phyloP scores from a whole-genome alignment of 2,329 filamentous ascomycete species.

The Pseudogymnoascus verrucosus region DNA sequence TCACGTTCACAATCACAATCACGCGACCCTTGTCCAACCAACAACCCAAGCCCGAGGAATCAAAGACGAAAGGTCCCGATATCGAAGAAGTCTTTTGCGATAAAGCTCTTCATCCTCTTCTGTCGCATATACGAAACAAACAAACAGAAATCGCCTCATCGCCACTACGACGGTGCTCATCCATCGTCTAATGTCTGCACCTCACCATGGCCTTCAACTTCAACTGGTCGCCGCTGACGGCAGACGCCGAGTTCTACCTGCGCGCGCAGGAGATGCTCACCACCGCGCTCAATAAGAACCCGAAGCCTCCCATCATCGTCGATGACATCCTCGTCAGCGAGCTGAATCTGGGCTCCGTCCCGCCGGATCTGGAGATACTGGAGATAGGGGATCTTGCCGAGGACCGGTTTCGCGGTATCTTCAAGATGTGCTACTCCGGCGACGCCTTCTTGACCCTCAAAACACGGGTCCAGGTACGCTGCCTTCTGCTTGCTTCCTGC shows the following conservation, averaged over 20 bases:
- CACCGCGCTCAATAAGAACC: conserved; percentile 90
- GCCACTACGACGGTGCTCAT: background rate
- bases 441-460: conserved; percentile 93
- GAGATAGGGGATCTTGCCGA: conserved; percentile 97
- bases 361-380: conserved; percentile 90
- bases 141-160: background rate
- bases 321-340: conserved; percentile 98
- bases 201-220: conserved; percentile 94
- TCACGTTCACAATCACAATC: background rate
- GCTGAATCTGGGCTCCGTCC: conserved; percentile 89
- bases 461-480: conserved; percentile 78
- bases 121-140: background rate
- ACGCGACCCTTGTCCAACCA: background rate
- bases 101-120: background rate
- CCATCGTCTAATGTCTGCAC: conserved; percentile 9
- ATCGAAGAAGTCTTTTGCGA: background rate
- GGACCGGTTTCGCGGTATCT: conserved; percentile 94
- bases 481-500: too few relatives aligned
- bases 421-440: conserved; percentile 97
- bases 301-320: conserved; percentile 97
- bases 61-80: background rate
- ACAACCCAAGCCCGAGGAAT: background rate
- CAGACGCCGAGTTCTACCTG: conserved; percentile 83
- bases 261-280: conserved; percentile 92
- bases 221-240: conserved; percentile 99